Evolutionary conservation across 805 yeast genomes (phyloP).

Genomic region (Wickerhamomyces pijperi): DNA sequence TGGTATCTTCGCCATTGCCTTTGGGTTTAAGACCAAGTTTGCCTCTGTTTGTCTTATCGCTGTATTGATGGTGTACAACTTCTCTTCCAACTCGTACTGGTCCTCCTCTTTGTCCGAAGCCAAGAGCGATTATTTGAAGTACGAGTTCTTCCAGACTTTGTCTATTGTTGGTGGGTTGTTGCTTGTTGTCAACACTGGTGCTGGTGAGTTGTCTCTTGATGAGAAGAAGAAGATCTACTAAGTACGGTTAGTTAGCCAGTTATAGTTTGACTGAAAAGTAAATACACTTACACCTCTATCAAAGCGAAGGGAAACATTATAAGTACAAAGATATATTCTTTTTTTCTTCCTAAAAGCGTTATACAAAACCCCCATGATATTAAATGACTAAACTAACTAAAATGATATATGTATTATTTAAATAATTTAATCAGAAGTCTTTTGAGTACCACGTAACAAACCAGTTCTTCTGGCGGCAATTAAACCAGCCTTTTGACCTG

Average conservation of each 20-base stretch:
- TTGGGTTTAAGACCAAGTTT: slow-evolving; percentile 88
- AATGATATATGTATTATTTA: slow-evolving; percentile 4
- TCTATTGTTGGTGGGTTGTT: slow-evolving; percentile 91
- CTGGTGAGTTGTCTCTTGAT: slow-evolving; percentile 87
- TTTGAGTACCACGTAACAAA: slow-evolving; percentile 99
- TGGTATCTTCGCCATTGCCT: slow-evolving; percentile 69
- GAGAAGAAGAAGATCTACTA: slow-evolving; percentile 89
- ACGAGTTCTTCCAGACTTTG: slow-evolving; percentile 89
- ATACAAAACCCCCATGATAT: slow-evolving; percentile 18
- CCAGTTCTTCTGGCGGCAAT: slow-evolving; percentile 99
- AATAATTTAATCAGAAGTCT: slow-evolving; percentile 58
- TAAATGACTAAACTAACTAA: slow-evolving; percentile 13
- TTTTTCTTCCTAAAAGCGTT: slow-evolving; percentile 7
- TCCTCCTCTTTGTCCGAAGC: slow-evolving; percentile 47
- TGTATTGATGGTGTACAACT: slow-evolving; percentile 64
- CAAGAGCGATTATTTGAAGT: slow-evolving; percentile 78
- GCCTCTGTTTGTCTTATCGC: slow-evolving; percentile 65
- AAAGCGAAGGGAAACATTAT: not conserved
- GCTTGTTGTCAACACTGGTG: slow-evolving; percentile 88
- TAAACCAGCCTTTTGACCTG: slow-evolving; percentile 99
- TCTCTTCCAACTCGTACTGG: slow-evolving; percentile 86
- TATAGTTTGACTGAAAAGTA: too few species aligned
- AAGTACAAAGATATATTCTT: not conserved
- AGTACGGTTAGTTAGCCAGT: too few species aligned
- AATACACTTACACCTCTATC: too few species aligned